These are phyloP conservation scores for Citrus cavaleriei DNA, from an alignment of 345 rosid genomes.

Conservation along the genomic window DNA sequence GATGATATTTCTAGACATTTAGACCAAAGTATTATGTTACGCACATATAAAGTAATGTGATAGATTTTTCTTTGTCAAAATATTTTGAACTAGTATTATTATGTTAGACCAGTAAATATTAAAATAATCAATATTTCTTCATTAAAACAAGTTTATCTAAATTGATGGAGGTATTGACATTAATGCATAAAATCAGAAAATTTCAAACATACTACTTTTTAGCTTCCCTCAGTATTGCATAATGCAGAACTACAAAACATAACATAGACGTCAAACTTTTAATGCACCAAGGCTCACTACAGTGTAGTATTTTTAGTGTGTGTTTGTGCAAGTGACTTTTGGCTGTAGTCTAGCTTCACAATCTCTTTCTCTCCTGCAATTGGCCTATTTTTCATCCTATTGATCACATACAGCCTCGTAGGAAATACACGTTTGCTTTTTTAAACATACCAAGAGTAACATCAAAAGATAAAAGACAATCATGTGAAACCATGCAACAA, in stretches of 20 bases:
- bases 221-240: not conserved
- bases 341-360: not conserved
- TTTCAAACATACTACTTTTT: conserved; percentile 1
- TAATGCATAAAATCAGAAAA: not conserved
- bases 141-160: not conserved
- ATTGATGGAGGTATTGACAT: not conserved
- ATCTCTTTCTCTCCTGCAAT: not conserved
- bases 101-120: not conserved
- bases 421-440: not conserved
- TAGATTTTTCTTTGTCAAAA: not conserved
- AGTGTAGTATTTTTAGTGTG: not conserved
- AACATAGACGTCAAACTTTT: not conserved
- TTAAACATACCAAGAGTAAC: not conserved
- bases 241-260: not conserved
- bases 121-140: not conserved
- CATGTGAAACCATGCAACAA: not conserved
- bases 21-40: not conserved
- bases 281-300: not conserved
- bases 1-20: not conserved
- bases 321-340: not conserved
- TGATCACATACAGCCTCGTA: not conserved
- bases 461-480: not conserved
- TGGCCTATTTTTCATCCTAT: not conserved
- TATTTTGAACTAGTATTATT: not conserved
- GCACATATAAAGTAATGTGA: not conserved